phyloP scores from a whole-genome alignment of 2,329 filamentous ascomycete genomes.

The Dactylellina parvicollis region DNA sequence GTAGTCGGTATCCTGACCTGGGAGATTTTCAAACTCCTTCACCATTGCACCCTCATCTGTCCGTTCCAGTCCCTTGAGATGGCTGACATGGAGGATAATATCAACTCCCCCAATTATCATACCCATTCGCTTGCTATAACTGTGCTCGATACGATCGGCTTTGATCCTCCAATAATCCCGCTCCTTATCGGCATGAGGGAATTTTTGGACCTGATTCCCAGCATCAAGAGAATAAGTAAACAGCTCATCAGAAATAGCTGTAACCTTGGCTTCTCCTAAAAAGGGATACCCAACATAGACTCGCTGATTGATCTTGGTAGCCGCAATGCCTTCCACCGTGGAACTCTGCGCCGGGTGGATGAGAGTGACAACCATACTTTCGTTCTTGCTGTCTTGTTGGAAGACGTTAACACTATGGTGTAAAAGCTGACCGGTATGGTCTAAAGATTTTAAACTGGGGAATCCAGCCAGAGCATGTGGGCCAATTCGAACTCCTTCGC shows the following conservation, averaged over 20 bases:
- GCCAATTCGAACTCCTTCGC: slow-evolving; percentile 84
- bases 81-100: slow-evolving; percentile 88
- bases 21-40: slow-evolving; percentile 89
- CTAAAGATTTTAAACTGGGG: slow-evolving; percentile 85
- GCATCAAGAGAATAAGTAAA: slow-evolving; percentile 83
- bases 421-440: slow-evolving; percentile 80
- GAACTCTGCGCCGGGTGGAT: slow-evolving; percentile 58
- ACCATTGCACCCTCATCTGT: slow-evolving; percentile 88
- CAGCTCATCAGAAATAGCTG: slow-evolving; percentile 88
- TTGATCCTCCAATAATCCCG: slow-evolving; percentile 87
- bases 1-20: slow-evolving; percentile 86
- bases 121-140: slow-evolving; percentile 89
- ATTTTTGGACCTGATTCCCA: slow-evolving; percentile 70
- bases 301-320: slow-evolving; percentile 26
- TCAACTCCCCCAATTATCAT: slow-evolving; percentile 88
- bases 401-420: slow-evolving; percentile 95
- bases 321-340: slow-evolving; percentile 25
- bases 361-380: slow-evolving; percentile 93
- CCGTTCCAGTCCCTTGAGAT: slow-evolving; percentile 89
- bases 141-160: slow-evolving; percentile 81
- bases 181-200: slow-evolving; percentile 77
- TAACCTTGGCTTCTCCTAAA: slow-evolving; percentile 89
- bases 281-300: slow-evolving; percentile 80
- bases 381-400: slow-evolving; percentile 92
- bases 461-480: slow-evolving; percentile 89